Base-by-base conservation (phyloP, 2,329 filamentous ascomycete genomes). In the Aspergillus texensis region DNA sequence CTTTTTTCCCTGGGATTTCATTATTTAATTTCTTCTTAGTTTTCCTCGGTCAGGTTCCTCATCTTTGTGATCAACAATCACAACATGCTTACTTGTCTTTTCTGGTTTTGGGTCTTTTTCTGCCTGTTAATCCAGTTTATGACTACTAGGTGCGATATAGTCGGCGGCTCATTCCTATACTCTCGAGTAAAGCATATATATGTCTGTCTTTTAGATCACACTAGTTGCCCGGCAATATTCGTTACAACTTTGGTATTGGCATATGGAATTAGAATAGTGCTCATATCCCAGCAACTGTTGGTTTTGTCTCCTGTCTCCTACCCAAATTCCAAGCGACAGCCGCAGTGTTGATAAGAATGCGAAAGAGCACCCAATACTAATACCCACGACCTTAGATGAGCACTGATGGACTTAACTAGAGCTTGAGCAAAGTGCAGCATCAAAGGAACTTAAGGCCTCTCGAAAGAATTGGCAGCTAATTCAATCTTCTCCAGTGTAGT, bases 401-500 rank as follows among this genome's bases (percentile, higher is more conserved):
- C 24, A 26, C 16, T 10, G 46, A 50, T 30, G 3, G 3, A 16
- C 30, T 30, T 19, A 4, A 30, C 6, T 30, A 3, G 8, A 14
- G 6, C 2, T 6, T 10, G 12, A n/a, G 26, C 26, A 54, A n/a
- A 21, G n/a, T 2, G 28, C 9, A 19, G 30, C 14, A 12, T 21
- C 28, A 53, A 11, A 30, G 26, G 8, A 36, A 3, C n/a, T 39
- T 41, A 55, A 28, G 16, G 8, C 4, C n/a, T 39, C 28, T 43
- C 11, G 14, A 19, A 16, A 26, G 39, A 43, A 56, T 32, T 46
- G 4, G 61, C 10, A n/a, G 50, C n/a, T 3, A 46, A 48, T n/a
- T 70, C 62, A n/a, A 74, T 62, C 26, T 62, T 65, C 65, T 74
- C 69, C 55, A 78, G 64, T 24, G 69, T 68, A 14, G 60, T 61